Conservation (phyloP, 202 grass and related monocot genomes). For the Setaria italica region DNA sequence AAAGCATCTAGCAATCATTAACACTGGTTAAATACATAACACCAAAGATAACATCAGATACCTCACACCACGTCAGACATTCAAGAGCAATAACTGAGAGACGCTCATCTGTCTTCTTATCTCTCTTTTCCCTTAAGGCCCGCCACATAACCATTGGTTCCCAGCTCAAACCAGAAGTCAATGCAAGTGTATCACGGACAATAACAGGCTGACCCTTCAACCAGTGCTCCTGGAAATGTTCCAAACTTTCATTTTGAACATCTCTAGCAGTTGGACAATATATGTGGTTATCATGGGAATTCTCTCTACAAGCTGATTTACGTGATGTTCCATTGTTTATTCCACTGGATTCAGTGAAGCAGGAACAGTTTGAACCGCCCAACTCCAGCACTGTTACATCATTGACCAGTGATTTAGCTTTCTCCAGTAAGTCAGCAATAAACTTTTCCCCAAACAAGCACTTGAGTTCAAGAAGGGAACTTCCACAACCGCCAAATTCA, state of each 20-base stretch:
- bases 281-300: conserved; percentile 66
- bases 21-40: neutral
- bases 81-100: conserved; percentile 69
- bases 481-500: conserved; percentile 67
- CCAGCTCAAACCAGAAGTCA: conserved; percentile 96
- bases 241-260: conserved; percentile 54
- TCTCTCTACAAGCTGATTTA: conserved; percentile 57
- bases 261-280: conserved; percentile 70
- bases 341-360: conserved; percentile 35
- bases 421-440: conserved; percentile 51
- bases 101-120: conserved; percentile 41
- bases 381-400: neutral
- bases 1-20: neutral
- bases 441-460: conserved; percentile 54
- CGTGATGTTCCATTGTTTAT: conserved; percentile 12
- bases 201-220: conserved; percentile 83
- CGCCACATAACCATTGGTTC: conserved; percentile 99
- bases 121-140: conserved; percentile 66
- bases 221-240: conserved; percentile 94
- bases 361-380: conserved; percentile 50
- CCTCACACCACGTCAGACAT: conserved; percentile 64
- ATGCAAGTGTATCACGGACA: conserved; percentile 68
- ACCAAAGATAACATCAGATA: conserved; percentile 3
- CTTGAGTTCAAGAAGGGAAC: conserved; percentile 65
- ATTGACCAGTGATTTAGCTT: conserved; percentile 16